Evolutionary conservation across 208 protist genomes (phyloP), one percentile per base, ranked within the genome.

Genomic region (Trypanosoma avium): DNA sequence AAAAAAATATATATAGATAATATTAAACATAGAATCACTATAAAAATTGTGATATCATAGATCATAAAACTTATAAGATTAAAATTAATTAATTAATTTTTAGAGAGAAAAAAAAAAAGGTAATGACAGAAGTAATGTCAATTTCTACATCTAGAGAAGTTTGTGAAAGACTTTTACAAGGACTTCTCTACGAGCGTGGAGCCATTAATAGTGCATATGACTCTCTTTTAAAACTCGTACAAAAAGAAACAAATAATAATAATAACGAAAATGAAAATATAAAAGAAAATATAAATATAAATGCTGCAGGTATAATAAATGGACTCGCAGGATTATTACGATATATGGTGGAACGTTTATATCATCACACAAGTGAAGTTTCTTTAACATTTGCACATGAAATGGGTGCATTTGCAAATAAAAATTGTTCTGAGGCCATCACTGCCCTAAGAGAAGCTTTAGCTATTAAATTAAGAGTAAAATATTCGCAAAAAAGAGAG

Each of bases 291-390:
- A 26, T 7, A 8, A 3, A 15, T 32, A 36, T 19, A 10, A 30
- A 46, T 36, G 35, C 29, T 21, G 17, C 21, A 13, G 2, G 22
- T 24, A 45, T 69, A 3, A 19, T 69, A 32, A 13, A 61, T 7
- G 50, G 46, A 22, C 32, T 69, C 6, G 35, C 63, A 21, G 63
- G 38, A 8, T 35, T 69, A 26, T 22, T 61, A 26, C 50, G 53
- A n/a, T 69, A 56, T 46, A 60, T 61, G 15, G 61, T 59, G 24
- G 50, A 69, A 22, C 63, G 63, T 15, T 24, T 69, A n/a, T 61
- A 46, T 45, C 26, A 47, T 21, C 50, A 58, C n/a, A 54, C 46
- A n/a, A 19, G 17, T 6, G 21, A 69, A 15, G 35, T 54, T 0
- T 48, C 52, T 30, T 3, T 69, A 6, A 38, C 9, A 2, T 69